These are phyloP conservation scores for Piper betle DNA, from an alignment of 164 flowering plant genomes.

Conservation along the genomic window DNA sequence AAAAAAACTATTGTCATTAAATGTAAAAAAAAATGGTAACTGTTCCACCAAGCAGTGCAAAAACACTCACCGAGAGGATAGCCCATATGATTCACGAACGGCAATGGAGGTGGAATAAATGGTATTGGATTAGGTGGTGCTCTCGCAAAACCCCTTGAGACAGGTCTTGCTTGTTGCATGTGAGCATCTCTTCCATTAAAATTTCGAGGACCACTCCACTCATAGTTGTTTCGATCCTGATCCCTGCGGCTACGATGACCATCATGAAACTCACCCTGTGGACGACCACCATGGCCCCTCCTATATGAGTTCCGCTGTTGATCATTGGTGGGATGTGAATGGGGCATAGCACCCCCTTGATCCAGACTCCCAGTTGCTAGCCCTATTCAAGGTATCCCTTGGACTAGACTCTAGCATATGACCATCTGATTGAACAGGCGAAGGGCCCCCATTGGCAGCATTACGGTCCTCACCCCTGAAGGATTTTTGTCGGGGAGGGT, in stretches of 20 bases:
- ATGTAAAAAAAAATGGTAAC: not conserved
- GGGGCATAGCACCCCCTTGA: not conserved
- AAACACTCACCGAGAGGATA: constrained; percentile 36
- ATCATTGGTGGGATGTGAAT: constrained; percentile 18
- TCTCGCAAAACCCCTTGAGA: constrained; percentile 21
- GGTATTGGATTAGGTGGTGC: constrained; percentile 17
- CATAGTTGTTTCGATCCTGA: constrained; percentile 47
- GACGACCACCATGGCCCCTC: constrained; percentile 19
- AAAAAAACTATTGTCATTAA: not conserved
- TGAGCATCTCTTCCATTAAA: constrained; percentile 34
- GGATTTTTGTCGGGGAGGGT: constrained; percentile 35
- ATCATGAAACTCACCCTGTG: constrained; percentile 17
- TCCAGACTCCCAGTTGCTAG: constrained; percentile 4
- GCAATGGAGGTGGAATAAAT: constrained; percentile 25
- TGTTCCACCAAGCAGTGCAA: not conserved
- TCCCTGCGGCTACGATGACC: constrained; percentile 55
- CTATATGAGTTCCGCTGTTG: constrained; percentile 26
- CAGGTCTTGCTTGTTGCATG: constrained; percentile 30
- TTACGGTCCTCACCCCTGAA: constrained; percentile 29
- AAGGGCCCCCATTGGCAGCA: constrained; percentile 21
- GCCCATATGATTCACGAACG: constrained; percentile 24
- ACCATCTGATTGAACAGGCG: constrained; percentile 8
- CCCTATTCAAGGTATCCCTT: constrained; percentile 22
- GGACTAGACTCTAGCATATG: constrained; percentile 22
- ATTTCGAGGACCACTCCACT: constrained; percentile 31